Conservation (phyloP, 768 basidiomycete species). For the Infundibulicybe gibba region DNA sequence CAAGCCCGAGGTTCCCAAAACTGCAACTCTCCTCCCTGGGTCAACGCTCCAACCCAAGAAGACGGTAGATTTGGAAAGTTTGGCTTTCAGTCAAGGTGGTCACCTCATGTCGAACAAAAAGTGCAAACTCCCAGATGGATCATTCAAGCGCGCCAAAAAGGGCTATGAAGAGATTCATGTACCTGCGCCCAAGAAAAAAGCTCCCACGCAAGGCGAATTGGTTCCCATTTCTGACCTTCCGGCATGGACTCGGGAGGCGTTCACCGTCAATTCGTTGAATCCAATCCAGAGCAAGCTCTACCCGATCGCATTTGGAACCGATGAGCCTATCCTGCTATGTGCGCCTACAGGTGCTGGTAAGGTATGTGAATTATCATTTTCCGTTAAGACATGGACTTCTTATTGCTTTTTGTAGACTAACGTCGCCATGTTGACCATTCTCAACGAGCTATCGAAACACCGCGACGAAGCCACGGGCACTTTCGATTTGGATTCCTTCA, state of each 20-base stretch:
- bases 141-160: constrained; percentile 94
- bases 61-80: constrained; percentile 84
- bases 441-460: constrained; percentile 86
- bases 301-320: constrained; percentile 90
- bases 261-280: constrained; percentile 80
- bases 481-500: constrained; percentile 88
- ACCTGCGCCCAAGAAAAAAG: constrained; percentile 83
- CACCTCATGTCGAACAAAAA: constrained; percentile 99
- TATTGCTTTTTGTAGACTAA: constrained; percentile 67
- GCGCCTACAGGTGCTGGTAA: constrained; percentile 99
- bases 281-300: constrained; percentile 91
- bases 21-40: constrained; percentile 84
- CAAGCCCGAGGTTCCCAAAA: constrained; percentile 65
- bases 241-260: constrained; percentile 84
- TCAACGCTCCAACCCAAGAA: constrained; percentile 83
- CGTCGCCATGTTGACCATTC: constrained; percentile 92
- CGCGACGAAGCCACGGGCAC: constrained; percentile 77
- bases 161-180: constrained; percentile 99
- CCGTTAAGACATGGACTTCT: constrained; percentile 5
- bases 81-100: constrained; percentile 96
- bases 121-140: constrained; percentile 95
- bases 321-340: constrained; percentile 93
- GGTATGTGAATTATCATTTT: constrained; percentile 42
- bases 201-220: constrained; percentile 56
- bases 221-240: constrained; percentile 76